Base-by-base conservation (phyloP, 805 yeast genomes). In the Zygotorulaspora florentina region DNA sequence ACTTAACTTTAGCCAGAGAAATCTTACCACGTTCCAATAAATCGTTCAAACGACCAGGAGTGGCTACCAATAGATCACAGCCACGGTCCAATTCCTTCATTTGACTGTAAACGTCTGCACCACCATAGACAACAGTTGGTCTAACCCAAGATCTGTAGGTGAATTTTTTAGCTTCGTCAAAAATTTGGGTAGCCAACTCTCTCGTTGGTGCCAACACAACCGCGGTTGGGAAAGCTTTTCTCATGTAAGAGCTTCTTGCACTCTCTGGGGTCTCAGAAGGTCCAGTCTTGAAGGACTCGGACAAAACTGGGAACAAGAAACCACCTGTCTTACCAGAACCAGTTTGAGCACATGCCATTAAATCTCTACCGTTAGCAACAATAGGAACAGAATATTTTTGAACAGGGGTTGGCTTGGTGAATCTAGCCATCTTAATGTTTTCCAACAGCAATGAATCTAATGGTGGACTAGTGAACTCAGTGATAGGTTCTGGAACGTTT, bases 251-350 rank as follows among this genome's bases (percentile, higher is more conserved):
- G 58, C 61, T 49, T 35, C 51, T 48, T 33, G 56, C 56, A 23
- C 52, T 52, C 48, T 70, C 75, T 43, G 80, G 75, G 35, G 69
- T 64, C 48, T 79, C 74, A 48, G 87, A 76, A 46, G 99, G 99
- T 43, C 99, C 99, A 59, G 75, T 79, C 68, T 79, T 74, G 73
- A 84, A 93, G 51, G 95, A 86, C 74, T 89, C 89, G 40, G 96
- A 85, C 59, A 93, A 77, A 45, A 93, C 96, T 54, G 99, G 99
- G 86, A 93, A 93, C 67, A 93, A 76, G 79, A 93, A 93, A 57
- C 99, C 99, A 79, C 98, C 99, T 66, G 99, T 93, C 76, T 93
- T 93, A 80, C 99, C 99, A 48, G 98, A 90, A 84, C 96, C 96
- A 58, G 96, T 87, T 76, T 88, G 96, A 49, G 96, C 96, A 80